phyloP scores from a whole-genome alignment of 345 rosid species.

The Excoecaria agallocha region DNA sequence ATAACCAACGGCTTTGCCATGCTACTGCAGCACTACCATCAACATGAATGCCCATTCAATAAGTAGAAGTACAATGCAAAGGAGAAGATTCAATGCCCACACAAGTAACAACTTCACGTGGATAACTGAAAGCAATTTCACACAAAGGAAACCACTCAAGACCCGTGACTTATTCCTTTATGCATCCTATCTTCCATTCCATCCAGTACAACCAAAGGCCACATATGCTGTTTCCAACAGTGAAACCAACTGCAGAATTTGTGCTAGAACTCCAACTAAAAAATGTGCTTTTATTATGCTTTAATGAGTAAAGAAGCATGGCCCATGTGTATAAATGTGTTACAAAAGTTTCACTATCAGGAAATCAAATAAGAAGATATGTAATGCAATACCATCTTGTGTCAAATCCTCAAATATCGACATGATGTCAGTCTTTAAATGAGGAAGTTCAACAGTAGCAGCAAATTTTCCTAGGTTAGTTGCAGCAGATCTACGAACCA shows the following conservation, averaged over 20 bases:
- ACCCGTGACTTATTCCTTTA: background rate
- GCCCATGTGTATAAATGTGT: background rate
- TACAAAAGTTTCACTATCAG: background rate
- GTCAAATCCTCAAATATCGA: conserved; percentile 90
- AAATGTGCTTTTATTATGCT: background rate
- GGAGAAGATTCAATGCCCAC: background rate
- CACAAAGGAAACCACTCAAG: background rate
- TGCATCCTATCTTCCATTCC: background rate
- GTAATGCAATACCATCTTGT: conserved; percentile 68
- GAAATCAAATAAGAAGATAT: background rate
- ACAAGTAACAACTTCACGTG: background rate
- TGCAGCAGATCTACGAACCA: conserved; percentile 97
- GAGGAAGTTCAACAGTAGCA: conserved; percentile 77
- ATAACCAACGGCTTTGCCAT: background rate
- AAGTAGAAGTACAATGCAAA: background rate
- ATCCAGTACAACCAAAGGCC: background rate
- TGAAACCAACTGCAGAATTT: background rate
- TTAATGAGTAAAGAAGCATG: background rate
- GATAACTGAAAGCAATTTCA: background rate
- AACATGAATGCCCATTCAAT: background rate
- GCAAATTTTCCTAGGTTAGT: conserved; percentile 90
- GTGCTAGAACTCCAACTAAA: background rate
- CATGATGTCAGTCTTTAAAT: conserved; percentile 84
- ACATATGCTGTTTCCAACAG: background rate
- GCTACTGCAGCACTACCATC: background rate